Base-by-base conservation (phyloP, 1,139 yeast genomes). In the Eremothecium sinecaudum region DNA sequence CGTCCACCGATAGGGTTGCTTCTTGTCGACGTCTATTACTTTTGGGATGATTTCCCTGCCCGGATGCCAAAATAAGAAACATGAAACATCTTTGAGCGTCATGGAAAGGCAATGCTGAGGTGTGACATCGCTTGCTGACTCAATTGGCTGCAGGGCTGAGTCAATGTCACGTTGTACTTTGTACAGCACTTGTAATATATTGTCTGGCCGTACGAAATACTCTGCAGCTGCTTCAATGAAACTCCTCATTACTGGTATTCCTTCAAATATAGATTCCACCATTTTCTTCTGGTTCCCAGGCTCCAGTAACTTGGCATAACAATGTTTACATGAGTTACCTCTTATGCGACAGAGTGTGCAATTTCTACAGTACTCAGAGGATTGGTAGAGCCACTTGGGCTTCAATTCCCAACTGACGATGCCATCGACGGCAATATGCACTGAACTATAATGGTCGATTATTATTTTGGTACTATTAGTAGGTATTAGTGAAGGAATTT, bases 41-140 rank as follows among this genome's bases (percentile, higher is more conserved):
- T 38, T 44, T 6, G 43, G 48, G 5, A 33, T 18, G 7, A 42
- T 26, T 3, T 25, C 17, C 6, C 31, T 33, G 8, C 28, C 32
- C 12, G 22, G 18, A 2, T 30, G 27, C 57, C 59, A 54, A 27
- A 35, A 38, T 4, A 55, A 30, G 31, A 54, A 54, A 28, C 54
- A 47, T 5, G 58, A 44, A 2, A 56, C 51, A 35, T 56, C 60
- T 38, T 56, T 44, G 19, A 56, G 40, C 3, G 55, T 44, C 59
- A 54, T 56, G 8, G 49, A 35, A 10, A 44, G 35, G 13, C 42
- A 32, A 16, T 45, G 28, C 5, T 35, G 32, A 9, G 34, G 35
- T 2, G 40, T 28, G 2, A 40, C 42, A 23, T 43, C 45, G 5
- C 37, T 27, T 7, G 40, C 27, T 2, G 27, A 23, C 5, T 9